A percentile compares a stretch with the other conserved stretches of the same genome.
Evolutionary conservation across 164 flowering plant genomes (phyloP).

Genomic region (Dillenia turbinata): DNA sequence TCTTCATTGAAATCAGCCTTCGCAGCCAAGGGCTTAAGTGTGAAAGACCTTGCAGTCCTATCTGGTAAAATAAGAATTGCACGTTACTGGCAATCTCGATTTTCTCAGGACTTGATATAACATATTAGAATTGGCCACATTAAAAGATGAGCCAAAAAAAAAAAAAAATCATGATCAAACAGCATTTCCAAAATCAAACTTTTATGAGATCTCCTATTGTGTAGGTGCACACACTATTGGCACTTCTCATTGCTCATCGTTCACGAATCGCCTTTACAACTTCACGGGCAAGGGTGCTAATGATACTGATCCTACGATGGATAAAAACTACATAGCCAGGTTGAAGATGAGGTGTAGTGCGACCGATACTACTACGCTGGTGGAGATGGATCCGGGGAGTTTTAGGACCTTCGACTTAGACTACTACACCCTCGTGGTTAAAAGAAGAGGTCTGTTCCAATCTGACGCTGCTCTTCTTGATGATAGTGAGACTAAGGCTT

Average conservation of each 20-base stretch:
- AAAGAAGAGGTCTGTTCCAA: constrained; percentile 46
- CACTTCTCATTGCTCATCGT: constrained; percentile 36
- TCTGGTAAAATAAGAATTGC: constrained; percentile 34
- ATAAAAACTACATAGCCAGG: constrained; percentile 24
- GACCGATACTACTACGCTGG: constrained; percentile 12
- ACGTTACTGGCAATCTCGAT: background rate
- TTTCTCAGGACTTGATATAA: background rate
- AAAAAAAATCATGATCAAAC: background rate
- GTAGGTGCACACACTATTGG: constrained; percentile 68
- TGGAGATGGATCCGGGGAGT: constrained; percentile 70
- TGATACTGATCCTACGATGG: constrained; percentile 39
- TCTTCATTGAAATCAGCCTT: constrained; percentile 28
- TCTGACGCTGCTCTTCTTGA: constrained; percentile 55
- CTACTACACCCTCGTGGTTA: constrained; percentile 34
- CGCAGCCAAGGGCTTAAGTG: constrained; percentile 30
- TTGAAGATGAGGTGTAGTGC: constrained; percentile 37
- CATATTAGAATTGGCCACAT: background rate
- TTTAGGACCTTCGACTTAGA: constrained; percentile 34
- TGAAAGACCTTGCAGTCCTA: constrained; percentile 54
- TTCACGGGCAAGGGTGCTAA: constrained; percentile 55
- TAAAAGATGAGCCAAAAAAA: background rate
- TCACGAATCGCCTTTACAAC: constrained; percentile 54
- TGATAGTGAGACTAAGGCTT: constrained; percentile 27
- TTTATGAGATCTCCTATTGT: background rate
- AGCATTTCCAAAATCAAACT: background rate